Conservation (phyloP, 2,329 filamentous ascomycete species). For the Alternaria sp. region DNA sequence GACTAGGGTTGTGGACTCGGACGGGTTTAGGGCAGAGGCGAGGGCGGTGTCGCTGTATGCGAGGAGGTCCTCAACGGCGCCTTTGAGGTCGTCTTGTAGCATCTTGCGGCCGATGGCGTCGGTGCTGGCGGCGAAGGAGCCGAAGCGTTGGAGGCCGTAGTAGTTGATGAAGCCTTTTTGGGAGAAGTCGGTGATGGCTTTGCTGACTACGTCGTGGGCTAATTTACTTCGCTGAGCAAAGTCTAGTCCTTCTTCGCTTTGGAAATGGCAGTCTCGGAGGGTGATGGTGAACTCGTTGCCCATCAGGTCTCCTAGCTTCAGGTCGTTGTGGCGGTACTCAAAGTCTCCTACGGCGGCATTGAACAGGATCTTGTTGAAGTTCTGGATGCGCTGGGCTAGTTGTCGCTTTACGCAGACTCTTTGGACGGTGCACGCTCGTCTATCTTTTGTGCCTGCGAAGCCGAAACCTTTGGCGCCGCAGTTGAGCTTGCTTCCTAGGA, state of each 20-base stretch:
- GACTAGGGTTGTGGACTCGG: slow-evolving; percentile 55
- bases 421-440: slow-evolving; percentile 84
- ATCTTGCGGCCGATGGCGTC: slow-evolving; percentile 86
- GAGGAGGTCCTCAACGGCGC: slow-evolving; percentile 78
- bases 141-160: slow-evolving; percentile 96
- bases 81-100: slow-evolving; percentile 79
- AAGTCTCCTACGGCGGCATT: slow-evolving; percentile 78
- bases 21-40: slow-evolving; percentile 54
- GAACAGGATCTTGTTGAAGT: slow-evolving; percentile 67
- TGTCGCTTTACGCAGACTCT: slow-evolving; percentile 72
- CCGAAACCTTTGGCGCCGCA: slow-evolving; percentile 71
- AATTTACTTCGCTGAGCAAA: slow-evolving; percentile 53
- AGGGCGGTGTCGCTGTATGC: slow-evolving; percentile 71
- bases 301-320: slow-evolving; percentile 81
- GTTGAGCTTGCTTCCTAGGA: slow-evolving; percentile 75
- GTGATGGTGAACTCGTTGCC: slow-evolving; percentile 96
- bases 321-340: slow-evolving; percentile 71
- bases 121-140: slow-evolving; percentile 84
- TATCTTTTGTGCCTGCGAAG: slow-evolving; percentile 91
- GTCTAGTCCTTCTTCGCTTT: slow-evolving; percentile 49
- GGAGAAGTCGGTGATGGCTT: slow-evolving; percentile 70
- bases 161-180: slow-evolving; percentile 93
- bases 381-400: slow-evolving; percentile 67
- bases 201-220: slow-evolving; percentile 58
- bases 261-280: slow-evolving; percentile 80